These are phyloP conservation scores for Yarrowia keelungensis DNA, from an alignment of 805 yeast genomes.

Conservation along the genomic window DNA sequence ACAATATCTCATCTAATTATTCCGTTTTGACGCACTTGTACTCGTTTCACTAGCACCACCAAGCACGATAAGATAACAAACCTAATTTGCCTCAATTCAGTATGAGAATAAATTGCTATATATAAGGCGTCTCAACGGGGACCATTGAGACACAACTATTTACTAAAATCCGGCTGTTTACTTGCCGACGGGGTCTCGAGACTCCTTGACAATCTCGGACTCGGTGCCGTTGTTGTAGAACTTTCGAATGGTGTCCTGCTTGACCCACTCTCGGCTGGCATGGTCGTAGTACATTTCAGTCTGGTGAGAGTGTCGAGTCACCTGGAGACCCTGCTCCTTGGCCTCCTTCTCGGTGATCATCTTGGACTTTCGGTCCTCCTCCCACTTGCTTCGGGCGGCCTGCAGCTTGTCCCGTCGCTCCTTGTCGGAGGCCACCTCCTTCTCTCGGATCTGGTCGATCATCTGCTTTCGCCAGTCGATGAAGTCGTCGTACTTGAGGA, in stretches of 20 bases:
- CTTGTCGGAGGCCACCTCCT: conserved; percentile 15
- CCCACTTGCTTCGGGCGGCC: conserved; percentile 16
- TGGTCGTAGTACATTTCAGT: conserved; percentile 47
- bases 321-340: conserved; percentile 47
- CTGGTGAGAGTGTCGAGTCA: conserved; percentile 44
- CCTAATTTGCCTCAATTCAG: not conserved
- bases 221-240: conserved; percentile 49
- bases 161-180: not conserved
- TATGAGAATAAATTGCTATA: not conserved
- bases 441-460: conserved; percentile 38
- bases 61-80: too few species aligned
- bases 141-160: not conserved
- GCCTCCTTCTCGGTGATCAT: conserved; percentile 45
- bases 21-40: too few species aligned
- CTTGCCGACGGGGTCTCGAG: conserved; percentile 7
- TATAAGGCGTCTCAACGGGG: not conserved
- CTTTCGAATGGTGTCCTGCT: conserved; percentile 47
- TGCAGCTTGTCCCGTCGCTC: conserved; percentile 35
- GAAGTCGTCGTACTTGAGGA: conserved; percentile 38
- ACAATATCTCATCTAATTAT: too few species aligned
- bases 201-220: conserved; percentile 39
- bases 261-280: conserved; percentile 45
- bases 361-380: conserved; percentile 11
- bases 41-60: too few species aligned
- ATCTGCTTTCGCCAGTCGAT: conserved; percentile 40